Conservation (phyloP, 2,329 filamentous ascomycete species). For the Coniosporium tulheliwenetii region DNA sequence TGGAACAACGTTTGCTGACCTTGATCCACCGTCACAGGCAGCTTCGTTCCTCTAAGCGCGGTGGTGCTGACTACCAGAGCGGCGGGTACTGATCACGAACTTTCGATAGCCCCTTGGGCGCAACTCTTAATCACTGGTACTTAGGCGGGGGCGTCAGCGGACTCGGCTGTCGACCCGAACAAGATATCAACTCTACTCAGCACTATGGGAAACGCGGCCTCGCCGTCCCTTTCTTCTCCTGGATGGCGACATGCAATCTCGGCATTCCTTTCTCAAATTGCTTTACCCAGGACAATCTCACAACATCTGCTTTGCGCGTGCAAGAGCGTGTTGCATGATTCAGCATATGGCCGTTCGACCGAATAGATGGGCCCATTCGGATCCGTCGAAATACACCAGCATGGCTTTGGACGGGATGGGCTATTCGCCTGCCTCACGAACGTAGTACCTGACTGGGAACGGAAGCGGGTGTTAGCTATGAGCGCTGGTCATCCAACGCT, state of each 20-base stretch:
- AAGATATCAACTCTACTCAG: slow-evolving; percentile 14
- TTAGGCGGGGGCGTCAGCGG: no score
- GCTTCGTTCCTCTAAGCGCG: slow-evolving; percentile 36
- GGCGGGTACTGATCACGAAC: slow-evolving; percentile 12
- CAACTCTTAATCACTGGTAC: no score
- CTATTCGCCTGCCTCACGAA: no score
- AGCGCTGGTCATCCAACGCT: no score
- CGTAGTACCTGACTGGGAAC: no score
- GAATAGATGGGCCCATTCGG: no score
- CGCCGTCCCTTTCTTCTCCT: slow-evolving; percentile 19
- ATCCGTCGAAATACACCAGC: no score
- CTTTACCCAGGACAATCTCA: not conserved
- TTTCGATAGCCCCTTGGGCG: no score
- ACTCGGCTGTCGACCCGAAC: not conserved
- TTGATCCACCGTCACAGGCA: slow-evolving; percentile 26
- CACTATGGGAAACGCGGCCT: slow-evolving; percentile 27
- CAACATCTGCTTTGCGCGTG: not conserved
- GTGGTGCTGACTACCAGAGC: slow-evolving; percentile 25
- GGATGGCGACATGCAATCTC: slow-evolving; percentile 16
- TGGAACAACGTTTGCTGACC: slow-evolving; percentile 28
- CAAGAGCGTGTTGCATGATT: no score
- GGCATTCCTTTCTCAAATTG: not conserved
- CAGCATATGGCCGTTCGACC: no score
- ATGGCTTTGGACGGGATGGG: no score
- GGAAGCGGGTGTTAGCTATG: no score